phyloP scores from a whole-genome alignment of 371 early-diverging fungal species.

The Nematocida sp. region DNA sequence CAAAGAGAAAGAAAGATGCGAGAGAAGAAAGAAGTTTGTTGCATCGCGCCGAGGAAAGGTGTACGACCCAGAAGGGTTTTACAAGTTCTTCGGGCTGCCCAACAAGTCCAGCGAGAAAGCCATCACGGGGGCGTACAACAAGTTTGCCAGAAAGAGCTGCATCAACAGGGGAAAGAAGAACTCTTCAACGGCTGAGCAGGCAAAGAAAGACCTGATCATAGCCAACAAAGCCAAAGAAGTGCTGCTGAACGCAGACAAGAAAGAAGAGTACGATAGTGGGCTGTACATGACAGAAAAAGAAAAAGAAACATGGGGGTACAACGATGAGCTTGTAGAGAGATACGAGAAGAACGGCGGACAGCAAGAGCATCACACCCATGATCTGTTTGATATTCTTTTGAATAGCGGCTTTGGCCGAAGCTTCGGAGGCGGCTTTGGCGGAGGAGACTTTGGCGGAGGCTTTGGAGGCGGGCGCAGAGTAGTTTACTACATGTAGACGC shows the following conservation, averaged over 20 bases:
- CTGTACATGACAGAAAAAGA: slow-evolving; percentile 47
- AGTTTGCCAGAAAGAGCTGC: slow-evolving; percentile 13
- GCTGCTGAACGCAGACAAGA: slow-evolving; percentile 47
- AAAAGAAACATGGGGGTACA: slow-evolving; percentile 49
- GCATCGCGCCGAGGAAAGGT: slow-evolving; percentile 11
- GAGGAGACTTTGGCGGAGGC: slow-evolving; percentile 21
- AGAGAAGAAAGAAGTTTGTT: slow-evolving; percentile 52
- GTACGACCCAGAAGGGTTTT: slow-evolving; percentile 53
- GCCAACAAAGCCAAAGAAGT: slow-evolving; percentile 59
- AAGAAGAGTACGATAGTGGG: slow-evolving; percentile 61
- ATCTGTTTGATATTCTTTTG: slow-evolving; percentile 24
- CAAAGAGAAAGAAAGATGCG: slow-evolving; percentile 16
- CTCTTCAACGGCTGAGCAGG: slow-evolving; percentile 14
- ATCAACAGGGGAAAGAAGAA: slow-evolving; percentile 22
- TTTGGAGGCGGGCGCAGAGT: slow-evolving; percentile 17
- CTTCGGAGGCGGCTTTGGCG: slow-evolving; percentile 3
- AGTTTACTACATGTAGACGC: slow-evolving; percentile 34
- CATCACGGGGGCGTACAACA: slow-evolving; percentile 54
- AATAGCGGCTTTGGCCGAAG: slow-evolving; percentile 8
- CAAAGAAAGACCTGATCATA: slow-evolving; percentile 16
- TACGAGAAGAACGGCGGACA: background rate
- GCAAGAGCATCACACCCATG: background rate
- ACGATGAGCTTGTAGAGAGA: slow-evolving; percentile 27
- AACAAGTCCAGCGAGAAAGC: slow-evolving; percentile 2
- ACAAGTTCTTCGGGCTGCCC: slow-evolving; percentile 52